phyloP scores from a whole-genome alignment of 768 basidiomycete genomes.

The Leccinum boreale region DNA sequence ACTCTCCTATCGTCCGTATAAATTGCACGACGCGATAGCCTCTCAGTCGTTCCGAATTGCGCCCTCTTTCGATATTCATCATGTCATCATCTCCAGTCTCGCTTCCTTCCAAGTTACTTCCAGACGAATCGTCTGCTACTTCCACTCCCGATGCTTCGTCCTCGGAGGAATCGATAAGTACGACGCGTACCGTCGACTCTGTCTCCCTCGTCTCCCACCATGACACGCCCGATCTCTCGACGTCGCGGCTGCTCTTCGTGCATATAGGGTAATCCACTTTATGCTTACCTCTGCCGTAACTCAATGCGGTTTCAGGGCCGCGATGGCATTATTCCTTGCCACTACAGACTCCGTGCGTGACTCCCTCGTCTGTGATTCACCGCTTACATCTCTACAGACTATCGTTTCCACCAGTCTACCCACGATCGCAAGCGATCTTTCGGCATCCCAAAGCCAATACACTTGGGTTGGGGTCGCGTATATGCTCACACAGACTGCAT shows the following conservation, averaged over 20 bases:
- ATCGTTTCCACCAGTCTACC: slow-evolving; percentile 84
- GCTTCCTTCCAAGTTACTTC: slow-evolving; percentile 6
- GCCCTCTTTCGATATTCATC: slow-evolving; percentile 4
- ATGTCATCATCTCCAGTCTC: slow-evolving; percentile 18
- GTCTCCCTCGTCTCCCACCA: slow-evolving; percentile 19
- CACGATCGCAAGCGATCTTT: slow-evolving; percentile 69
- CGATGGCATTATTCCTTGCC: slow-evolving; percentile 77
- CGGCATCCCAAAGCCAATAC: slow-evolving; percentile 68
- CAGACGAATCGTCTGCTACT: slow-evolving; percentile 1
- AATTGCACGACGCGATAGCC: slow-evolving; percentile 16
- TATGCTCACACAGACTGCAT: slow-evolving; percentile 82
- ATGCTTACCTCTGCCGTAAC: slow-evolving; percentile 4
- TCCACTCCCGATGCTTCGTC: slow-evolving; percentile 7
- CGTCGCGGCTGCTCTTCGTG: slow-evolving; percentile 53
- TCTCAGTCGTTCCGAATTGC: slow-evolving; percentile 1
- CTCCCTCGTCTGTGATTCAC: neutral
- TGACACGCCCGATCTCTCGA: slow-evolving; percentile 41
- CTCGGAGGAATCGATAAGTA: slow-evolving; percentile 20
- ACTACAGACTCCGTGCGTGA: slow-evolving; percentile 77
- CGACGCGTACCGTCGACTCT: slow-evolving; percentile 20
- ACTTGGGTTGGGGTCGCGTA: slow-evolving; percentile 87
- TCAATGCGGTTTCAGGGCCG: slow-evolving; percentile 49
- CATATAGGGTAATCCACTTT: slow-evolving; percentile 58
- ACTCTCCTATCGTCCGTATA: slow-evolving; percentile 23
- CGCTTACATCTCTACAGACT: slow-evolving; percentile 34